Base-by-base conservation (phyloP, 495 filamentous ascomycete species). In the Bacidia gigantensis region DNA sequence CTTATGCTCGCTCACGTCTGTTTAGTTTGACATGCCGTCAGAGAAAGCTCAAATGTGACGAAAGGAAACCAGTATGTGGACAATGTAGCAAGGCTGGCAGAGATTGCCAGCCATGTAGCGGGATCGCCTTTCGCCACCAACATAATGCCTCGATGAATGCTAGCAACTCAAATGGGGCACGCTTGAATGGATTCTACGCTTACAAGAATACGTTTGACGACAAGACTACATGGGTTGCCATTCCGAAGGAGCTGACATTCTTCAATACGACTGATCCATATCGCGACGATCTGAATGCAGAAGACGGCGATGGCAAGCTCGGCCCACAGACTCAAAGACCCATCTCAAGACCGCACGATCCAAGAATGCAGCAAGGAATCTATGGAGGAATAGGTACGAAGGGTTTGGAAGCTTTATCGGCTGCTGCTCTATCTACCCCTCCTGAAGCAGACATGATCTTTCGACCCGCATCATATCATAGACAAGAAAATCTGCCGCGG, bases 91-190 rank as follows among this genome's bases (percentile, higher is more conserved):
- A 79, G 60, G 80, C 77, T 3, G 71, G 69, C 10, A 68, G 81
- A 55, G 71, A 78, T 59, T 84, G 81, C 62, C 70, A 73, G 21
- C 77, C 76, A 11, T 77, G 77, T 56, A 76, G 77, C 53, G 79
- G 79, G 39, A 74, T 83, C 49, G 73, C 81, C 18, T 84, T 83
- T 59, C 73, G 81, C 32, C 81, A 84, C 64, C 81, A 84, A 58
- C 81, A 84, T 61, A 84, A 84, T 73, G 79, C 81, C 2, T 82
- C 79, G 7, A 80, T 84, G 79, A 84, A 83, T 52, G 69, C 72
- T 7, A 55, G 60, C 23, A 59, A 59, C 20, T 65, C 64, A 3
- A 60, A 60, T 12, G 72, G 69, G 18, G 66, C 65, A 18, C 67
- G 65, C 0, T 64, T 84, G 51, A 75, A 74, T 48, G 75, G 77